Evolutionary conservation across 2,329 filamentous ascomycete genomes (phyloP).

Genomic region (Colletotrichum cereale): DNA sequence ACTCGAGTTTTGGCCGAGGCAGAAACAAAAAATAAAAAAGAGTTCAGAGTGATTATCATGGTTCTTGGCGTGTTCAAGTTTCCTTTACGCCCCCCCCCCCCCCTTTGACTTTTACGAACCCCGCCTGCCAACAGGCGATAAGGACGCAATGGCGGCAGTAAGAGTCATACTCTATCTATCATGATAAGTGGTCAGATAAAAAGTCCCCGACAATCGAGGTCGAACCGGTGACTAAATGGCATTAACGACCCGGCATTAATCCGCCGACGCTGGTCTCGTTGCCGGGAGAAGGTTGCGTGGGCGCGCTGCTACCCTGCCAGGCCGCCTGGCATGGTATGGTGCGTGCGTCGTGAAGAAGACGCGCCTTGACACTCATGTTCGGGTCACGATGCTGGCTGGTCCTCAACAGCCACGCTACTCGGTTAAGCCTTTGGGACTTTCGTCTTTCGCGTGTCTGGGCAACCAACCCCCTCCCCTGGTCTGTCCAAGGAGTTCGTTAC

Average conservation of each 20-base stretch:
- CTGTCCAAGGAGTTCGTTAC: background rate
- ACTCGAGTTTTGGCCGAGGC: background rate
- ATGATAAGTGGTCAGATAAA: background rate
- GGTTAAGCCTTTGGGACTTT: slow-evolving; percentile 1
- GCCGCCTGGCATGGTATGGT: slow-evolving; percentile 1
- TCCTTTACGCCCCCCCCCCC: no score
- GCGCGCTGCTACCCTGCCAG: slow-evolving; percentile 9
- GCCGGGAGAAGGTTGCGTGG: background rate
- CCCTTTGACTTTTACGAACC: background rate
- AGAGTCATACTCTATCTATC: slow-evolving; percentile 11
- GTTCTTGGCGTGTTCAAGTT: background rate
- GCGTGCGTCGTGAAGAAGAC: background rate
- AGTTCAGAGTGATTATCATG: background rate
- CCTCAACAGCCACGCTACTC: background rate
- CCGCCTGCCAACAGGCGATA: background rate
- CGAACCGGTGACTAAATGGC: background rate
- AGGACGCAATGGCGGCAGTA: background rate
- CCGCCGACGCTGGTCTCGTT: slow-evolving; percentile 2
- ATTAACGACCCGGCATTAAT: background rate
- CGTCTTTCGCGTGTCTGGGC: background rate
- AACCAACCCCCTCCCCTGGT: background rate
- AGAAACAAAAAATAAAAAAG: background rate
- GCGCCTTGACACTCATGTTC: background rate
- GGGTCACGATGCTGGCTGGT: slow-evolving; percentile 1
- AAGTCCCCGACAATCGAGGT: background rate